These are phyloP conservation scores for Aspergillus spinulosporus DNA, from an alignment of 2,329 filamentous ascomycete species.

Conservation along the genomic window DNA sequence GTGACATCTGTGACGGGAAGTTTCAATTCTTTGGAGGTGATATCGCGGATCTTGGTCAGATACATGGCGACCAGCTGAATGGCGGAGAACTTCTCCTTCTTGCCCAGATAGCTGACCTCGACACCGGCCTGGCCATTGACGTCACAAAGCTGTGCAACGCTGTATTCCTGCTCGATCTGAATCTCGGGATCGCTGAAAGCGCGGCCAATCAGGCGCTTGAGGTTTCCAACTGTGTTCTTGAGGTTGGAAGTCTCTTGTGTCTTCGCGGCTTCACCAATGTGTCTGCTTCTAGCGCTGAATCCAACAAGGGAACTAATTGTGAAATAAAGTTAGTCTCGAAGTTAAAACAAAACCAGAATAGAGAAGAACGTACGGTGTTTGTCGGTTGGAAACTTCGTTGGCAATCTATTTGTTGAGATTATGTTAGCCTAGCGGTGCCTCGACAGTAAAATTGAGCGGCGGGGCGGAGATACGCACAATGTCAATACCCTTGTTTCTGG, in stretches of 20 bases:
- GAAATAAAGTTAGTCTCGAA: slow-evolving; percentile 21
- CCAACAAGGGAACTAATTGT: slow-evolving; percentile 77
- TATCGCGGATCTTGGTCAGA: slow-evolving; percentile 90
- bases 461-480: slow-evolving; percentile 69
- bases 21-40: slow-evolving; percentile 81
- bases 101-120: slow-evolving; percentile 87
- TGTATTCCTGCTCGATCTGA: slow-evolving; percentile 86
- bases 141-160: slow-evolving; percentile 82
- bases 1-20: slow-evolving; percentile 90
- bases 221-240: slow-evolving; percentile 93
- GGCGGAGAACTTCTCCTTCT: slow-evolving; percentile 94
- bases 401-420: slow-evolving; percentile 65
- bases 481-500: slow-evolving; percentile 97
- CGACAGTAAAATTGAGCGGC: slow-evolving; percentile 16
- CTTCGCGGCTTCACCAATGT: slow-evolving; percentile 93
- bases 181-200: slow-evolving; percentile 86
- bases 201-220: slow-evolving; percentile 91
- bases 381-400: slow-evolving; percentile 98
- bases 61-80: slow-evolving; percentile 95
- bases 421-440: slow-evolving; percentile 20
- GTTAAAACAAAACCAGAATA: slow-evolving; percentile 7
- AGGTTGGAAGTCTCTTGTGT: slow-evolving; percentile 99
- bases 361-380: slow-evolving; percentile 77
- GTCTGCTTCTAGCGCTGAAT: slow-evolving; percentile 90
- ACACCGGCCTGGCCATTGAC: slow-evolving; percentile 92